Evolutionary conservation across 2,329 filamentous ascomycete species (phyloP), one percentile per base, ranked within the genome.

Genomic region (Ophiostoma sp.): DNA sequence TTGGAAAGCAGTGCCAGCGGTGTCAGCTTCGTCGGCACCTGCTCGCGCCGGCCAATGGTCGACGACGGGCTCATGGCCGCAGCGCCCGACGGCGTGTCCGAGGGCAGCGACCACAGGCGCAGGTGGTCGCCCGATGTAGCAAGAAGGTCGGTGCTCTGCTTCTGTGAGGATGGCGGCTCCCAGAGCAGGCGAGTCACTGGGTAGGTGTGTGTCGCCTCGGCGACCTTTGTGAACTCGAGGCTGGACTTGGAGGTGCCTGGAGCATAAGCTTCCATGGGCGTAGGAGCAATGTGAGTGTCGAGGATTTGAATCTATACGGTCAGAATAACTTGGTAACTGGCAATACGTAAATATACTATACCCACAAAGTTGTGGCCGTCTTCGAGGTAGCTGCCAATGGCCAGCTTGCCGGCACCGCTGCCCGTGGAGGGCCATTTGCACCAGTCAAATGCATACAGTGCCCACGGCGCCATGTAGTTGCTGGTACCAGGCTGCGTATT

Each of bases 371-470:
- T 99, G 80, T 99, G 95, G 5, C 93, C 94, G 79, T 99, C 95
- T 79, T 99, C 95, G 66, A 98, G 81, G 77, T 98, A 98, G 81
- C 95, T 99, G 70, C 94, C 95, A 52, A 99, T 84, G 12, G 95
- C 95, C 74, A 99, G 85, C 79, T 98, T 98, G 52, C 95, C 95
- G 3, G 92, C 92, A 71, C 91, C 89, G 73, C 88, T 88, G 74
- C 79, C 88, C 75, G 92, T 87, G 2, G 94, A 88, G 16, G 91
- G 87, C 94, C 95, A 99, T 79, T 99, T 99, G 82, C 95, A 99
- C 95, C 95, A 99, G 80, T 99, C 95, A 75, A 96, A 94, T 12
- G 95, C 94, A 77, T 98, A 99, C 68, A 96, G 89, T 14, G 93
- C 90, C 92, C 95, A 99, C 0, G 94, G 93, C 4, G 94, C 93